Evolutionary conservation across 352 stramenopile genomes (phyloP), one percentile per base, ranked within the genome.

Genomic region (Globisporangium barbulae): DNA sequence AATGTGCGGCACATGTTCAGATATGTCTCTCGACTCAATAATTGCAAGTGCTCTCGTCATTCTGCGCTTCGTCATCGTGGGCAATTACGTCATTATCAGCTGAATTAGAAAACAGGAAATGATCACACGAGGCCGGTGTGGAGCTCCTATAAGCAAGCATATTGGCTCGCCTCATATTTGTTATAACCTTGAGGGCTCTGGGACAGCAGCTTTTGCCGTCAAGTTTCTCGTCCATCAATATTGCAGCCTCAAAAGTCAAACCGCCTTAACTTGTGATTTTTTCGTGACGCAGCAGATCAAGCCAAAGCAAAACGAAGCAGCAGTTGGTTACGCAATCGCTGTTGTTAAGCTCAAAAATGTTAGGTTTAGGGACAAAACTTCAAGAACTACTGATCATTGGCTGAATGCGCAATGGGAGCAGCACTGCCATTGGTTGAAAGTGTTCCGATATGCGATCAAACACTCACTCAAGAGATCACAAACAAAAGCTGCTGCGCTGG

Each of bases 401-500:
- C 15, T 53, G 56, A 41, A 54, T 63, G 56, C 44, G 25, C 44
- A 19, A 39, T 28, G 17, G 9, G 21, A 8, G 2, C 8, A 12
- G 9, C 30, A 7, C 30, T 45, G 5, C 22, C 19, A 63, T 63
- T 63, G 56, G 56, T 3, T 63, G 30, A 63, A 63, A 63, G 17
- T 63, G 17, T 48, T 22, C 17, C 37, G 22, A 48, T 48, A 13
- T 59, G 53, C 30, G 53, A 59, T 59, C 15, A 13, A 9, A 12
- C 33, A 31, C 15, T 57, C 22, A 15, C 30, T 31, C 22, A 59
- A 48, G 35, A 58, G 52, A 58, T 45, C 35, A 28, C 17, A 31
- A 59, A 7, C n/a, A 31, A 53, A 57, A 31, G 28, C 49, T 25
- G 10, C 6, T 28, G n/a, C 41, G 21, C 28, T 5, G 33, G 28